Evolutionary conservation across 2,329 filamentous ascomycete genomes (phyloP).

Genomic region (Clonostachys solani): DNA sequence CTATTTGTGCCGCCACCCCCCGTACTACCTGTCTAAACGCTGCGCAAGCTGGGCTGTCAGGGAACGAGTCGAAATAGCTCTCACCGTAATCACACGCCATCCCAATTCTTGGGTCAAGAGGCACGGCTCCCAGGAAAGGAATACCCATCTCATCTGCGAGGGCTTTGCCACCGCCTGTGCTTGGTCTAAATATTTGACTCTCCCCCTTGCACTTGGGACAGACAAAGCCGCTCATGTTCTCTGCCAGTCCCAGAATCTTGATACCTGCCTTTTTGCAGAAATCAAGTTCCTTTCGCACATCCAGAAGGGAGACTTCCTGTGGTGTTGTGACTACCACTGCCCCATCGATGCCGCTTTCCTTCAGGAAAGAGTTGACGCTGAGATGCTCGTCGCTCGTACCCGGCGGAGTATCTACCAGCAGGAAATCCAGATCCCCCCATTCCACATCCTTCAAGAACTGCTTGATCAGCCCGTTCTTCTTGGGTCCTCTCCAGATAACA

Average conservation of each 20-base stretch:
- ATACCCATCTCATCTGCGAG: conserved; percentile 84
- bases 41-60: conserved; percentile 84
- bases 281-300: conserved; percentile 96
- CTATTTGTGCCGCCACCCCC: conserved; percentile 62
- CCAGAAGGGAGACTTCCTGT: conserved; percentile 86
- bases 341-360: conserved; percentile 87
- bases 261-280: conserved; percentile 96
- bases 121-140: conserved; percentile 84
- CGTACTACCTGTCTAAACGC: conserved; percentile 80
- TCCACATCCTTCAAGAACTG: conserved; percentile 97
- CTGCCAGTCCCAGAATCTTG: conserved; percentile 79
- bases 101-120: conserved; percentile 87
- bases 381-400: conserved; percentile 95
- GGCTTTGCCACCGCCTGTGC: conserved; percentile 78
- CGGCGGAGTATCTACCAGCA: conserved; percentile 92
- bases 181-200: conserved; percentile 84
- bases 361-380: conserved; percentile 86
- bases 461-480: conserved; percentile 98
- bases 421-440: conserved; percentile 91
- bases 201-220: conserved; percentile 85
- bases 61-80: conserved; percentile 92
- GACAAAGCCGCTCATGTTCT: conserved; percentile 98
- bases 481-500: conserved; percentile 94
- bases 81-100: conserved; percentile 98
- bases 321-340: conserved; percentile 92